Conservation (phyloP, 768 basidiomycete species). For the Hortiboletus campestris region DNA sequence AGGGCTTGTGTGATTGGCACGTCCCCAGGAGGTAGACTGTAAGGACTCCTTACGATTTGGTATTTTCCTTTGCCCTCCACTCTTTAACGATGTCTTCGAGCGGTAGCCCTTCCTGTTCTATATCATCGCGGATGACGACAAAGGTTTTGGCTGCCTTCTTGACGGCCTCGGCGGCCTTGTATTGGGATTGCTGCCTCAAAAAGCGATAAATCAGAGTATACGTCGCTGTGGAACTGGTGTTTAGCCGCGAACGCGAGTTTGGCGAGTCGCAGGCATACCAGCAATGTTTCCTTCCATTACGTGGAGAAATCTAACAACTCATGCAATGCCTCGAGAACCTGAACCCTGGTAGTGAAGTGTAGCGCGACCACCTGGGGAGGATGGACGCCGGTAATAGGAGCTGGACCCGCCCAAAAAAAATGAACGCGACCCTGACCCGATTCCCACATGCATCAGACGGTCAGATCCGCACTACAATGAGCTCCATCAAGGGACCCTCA, state of each 20-base stretch:
- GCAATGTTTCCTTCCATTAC: constrained; percentile 52
- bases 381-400: neutral
- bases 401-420: neutral
- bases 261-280: constrained; percentile 36
- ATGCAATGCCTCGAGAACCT: neutral
- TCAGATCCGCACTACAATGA: constrained; percentile 13
- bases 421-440: too few species aligned
- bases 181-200: constrained; percentile 60
- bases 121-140: constrained; percentile 57
- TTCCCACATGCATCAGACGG: constrained; percentile 18
- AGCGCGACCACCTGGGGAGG: neutral
- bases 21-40: neutral
- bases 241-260: constrained; percentile 11
- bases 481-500: constrained; percentile 75
- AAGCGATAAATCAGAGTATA: constrained; percentile 79
- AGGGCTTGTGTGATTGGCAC: constrained; percentile 3
- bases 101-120: constrained; percentile 46
- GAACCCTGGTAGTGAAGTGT: too few species aligned
- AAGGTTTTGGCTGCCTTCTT: constrained; percentile 69
- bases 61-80: constrained; percentile 50
- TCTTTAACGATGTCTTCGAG: constrained; percentile 64
- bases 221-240: constrained; percentile 46
- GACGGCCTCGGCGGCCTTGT: constrained; percentile 69
- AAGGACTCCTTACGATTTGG: constrained; percentile 27
- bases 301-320: neutral